Evolutionary conservation across 2,329 filamentous ascomycete species (phyloP).

Genomic region (Byssoonygena ceratinophila): DNA sequence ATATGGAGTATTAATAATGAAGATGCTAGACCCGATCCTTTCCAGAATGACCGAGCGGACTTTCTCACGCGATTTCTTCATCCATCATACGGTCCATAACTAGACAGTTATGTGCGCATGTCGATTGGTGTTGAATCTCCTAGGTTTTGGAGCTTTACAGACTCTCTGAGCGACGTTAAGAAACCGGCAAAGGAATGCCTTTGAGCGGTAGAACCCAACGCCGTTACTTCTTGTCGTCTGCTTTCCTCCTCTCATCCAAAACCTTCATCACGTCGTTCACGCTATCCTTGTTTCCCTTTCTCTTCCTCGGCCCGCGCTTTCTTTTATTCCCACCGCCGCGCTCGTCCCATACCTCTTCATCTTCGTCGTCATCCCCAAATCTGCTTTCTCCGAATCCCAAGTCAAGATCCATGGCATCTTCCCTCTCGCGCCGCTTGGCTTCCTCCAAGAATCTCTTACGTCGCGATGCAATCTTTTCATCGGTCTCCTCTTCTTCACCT

Average conservation of each 20-base stretch:
- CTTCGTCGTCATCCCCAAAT: constrained; percentile 79
- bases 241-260: constrained; percentile 53
- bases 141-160: too few relatives aligned
- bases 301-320: constrained; percentile 47
- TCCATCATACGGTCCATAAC: too few relatives aligned
- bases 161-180: too few relatives aligned
- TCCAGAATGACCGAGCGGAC: background rate
- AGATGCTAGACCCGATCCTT: background rate
- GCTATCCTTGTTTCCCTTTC: constrained; percentile 50
- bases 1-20: too few relatives aligned
- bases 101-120: too few relatives aligned
- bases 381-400: constrained; percentile 86
- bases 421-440: constrained; percentile 47
- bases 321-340: constrained; percentile 32
- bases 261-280: constrained; percentile 70
- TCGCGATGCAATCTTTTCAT: constrained; percentile 55
- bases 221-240: constrained; percentile 10
- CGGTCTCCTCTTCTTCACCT: constrained; percentile 39
- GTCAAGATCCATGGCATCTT: constrained; percentile 85
- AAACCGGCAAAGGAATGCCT: background rate
- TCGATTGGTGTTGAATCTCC: too few relatives aligned
- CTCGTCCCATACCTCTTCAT: constrained; percentile 46
- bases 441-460: constrained; percentile 63
- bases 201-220: background rate
- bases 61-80: background rate